Evolutionary conservation across 192 early-diverging fungal genomes (phyloP), one percentile per base, ranked within the genome.

Genomic region (Gigaspora rosea): DNA sequence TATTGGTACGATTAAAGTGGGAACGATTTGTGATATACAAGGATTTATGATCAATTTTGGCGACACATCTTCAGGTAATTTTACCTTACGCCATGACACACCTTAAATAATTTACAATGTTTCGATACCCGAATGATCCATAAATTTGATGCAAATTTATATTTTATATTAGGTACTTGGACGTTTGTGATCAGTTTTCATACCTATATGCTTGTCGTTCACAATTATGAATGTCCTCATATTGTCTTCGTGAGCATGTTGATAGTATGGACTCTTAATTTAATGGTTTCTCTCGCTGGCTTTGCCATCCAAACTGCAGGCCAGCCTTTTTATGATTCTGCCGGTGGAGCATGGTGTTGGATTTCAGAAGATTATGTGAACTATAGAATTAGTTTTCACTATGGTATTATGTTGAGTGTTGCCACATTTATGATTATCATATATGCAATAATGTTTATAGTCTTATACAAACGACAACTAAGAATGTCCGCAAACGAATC

Each of bases 281-380:
- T 74, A 20, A 15, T 27, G 2, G 32, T 74, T 12, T 54, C 57
- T 0, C 0, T 13, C 12, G 18, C 56, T 22, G 57, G 72, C 22
- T 74, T 63, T 6, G 36, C 13, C 18, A 33, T 74, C 27, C 72
- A 74, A 61, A 20, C 12, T 12, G 12, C 33, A 52, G 16, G 16
- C 4, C 36, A 0, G 0, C 47, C 1, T 46, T 76, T 76, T 67
- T 76, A 67, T 52, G 46, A 11, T 76, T 22, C 18, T 46, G 62
- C 75, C 11, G 61, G 50, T 41, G 64, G 75, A 13, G 12, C 64
- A 46, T 76, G 75, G 75, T 76, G 75, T 56, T 76, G 75, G 75
- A 76, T 76, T 52, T 33, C 20, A 15, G 15, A 18, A 11, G 2
- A 47, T 13, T 76, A 67, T 54, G 8, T 9, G n/a, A 12, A 10